Evolutionary conservation across 2,329 filamentous ascomycete genomes (phyloP), one percentile per base, ranked within the genome.

Genomic region (Hypoxylon sp.): DNA sequence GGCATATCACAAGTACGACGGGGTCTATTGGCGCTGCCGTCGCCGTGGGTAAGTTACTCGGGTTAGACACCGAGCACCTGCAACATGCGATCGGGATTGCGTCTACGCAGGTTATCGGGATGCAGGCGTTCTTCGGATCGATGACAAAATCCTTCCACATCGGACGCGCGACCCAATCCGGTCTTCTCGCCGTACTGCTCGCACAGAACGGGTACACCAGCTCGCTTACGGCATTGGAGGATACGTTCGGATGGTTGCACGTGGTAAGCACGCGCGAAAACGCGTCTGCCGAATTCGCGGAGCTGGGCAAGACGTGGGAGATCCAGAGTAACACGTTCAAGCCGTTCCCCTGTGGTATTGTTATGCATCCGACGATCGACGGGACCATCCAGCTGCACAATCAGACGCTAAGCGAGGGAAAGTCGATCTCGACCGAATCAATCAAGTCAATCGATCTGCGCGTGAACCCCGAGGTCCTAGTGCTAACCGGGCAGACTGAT

Each of bases 91-190:
- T 88, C 60, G 85, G 85, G 0, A 78, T 87, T 13, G 85, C 86
- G 1, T 81, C 84, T 0, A 85, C 84, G 3, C 85, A 87, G 73
- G 85, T 87, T 1, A 81, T 83, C 3, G 86, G 86, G 0, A 79
- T 87, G 66, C 80, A 85, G 24, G 85, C 85, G 66, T 84, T 86
- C 80, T 88, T 88, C 65, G 86, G 86, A 10, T 83, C 82, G 10
- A 83, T 88, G 73, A 86, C 84, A 8, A 88, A 88, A 73, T 83
- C 84, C 2, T 87, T 88, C 69, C 85, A 88, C 73, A 78, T 84
- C 2, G 86, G 85, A 0, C 82, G 85, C 1, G 84, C 85, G 9
- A 84, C 86, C 0, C 84, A 87, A 72, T 83, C 81, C 59, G 86
- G 86, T 0, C 76, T 88, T 26, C 69, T 86, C 14, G 78, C 74